phyloP scores from a whole-genome alignment of 202 grass and related monocot genomes.

The Carex sylvatica region DNA sequence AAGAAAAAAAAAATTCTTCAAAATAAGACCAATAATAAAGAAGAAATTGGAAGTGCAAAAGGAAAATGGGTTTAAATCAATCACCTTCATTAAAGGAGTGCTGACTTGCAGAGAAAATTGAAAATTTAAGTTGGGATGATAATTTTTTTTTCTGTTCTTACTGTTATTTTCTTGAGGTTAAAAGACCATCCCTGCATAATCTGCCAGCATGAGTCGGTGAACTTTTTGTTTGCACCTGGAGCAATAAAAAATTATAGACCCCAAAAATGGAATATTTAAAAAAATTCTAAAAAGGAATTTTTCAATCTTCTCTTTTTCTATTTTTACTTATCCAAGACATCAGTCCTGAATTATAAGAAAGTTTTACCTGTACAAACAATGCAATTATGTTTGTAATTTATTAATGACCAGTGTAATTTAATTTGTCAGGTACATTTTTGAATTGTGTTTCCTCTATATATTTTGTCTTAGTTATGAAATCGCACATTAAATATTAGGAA shows the following conservation, averaged over 20 bases:
- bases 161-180: constrained; percentile 17
- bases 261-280: neutral
- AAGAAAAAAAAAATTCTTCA: neutral
- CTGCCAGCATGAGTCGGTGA: neutral
- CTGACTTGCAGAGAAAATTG: constrained; percentile 7
- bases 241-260: neutral
- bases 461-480: too few relatives aligned
- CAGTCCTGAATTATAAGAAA: neutral
- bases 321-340: neutral
- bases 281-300: neutral
- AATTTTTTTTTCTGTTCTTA: constrained; percentile 10
- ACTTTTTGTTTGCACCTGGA: constrained; percentile 3
- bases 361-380: neutral
- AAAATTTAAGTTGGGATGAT: constrained; percentile 2
- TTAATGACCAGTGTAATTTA: too few relatives aligned
- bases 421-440: too few relatives aligned
- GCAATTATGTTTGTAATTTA: neutral
- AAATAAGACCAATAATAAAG: neutral
- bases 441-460: too few relatives aligned
- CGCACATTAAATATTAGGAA: too few relatives aligned
- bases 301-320: neutral
- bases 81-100: constrained; percentile 2
- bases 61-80: neutral
- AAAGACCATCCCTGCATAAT: neutral
- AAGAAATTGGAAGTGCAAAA: neutral